A percentile compares a stretch with the other conserved stretches of the same genome.
Evolutionary conservation across 805 yeast species (phyloP).

Genomic region (Blastobotrys attinorum): DNA sequence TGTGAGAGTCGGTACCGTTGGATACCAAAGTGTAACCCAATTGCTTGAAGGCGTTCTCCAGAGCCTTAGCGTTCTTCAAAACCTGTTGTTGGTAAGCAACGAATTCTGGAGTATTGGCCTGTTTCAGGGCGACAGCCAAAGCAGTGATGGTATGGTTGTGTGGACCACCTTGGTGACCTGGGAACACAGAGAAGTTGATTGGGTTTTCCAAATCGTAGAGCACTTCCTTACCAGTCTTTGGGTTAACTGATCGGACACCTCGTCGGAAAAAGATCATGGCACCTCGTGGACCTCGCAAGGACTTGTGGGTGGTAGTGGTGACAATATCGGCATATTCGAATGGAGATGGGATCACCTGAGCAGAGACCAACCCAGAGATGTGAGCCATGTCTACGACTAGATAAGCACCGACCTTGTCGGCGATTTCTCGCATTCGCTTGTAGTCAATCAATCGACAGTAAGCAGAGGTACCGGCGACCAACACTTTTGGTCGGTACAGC

Average conservation of each 20-base stretch:
- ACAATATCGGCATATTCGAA: constrained; percentile 96
- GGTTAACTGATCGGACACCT: constrained; percentile 79
- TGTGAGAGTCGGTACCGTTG: constrained; percentile 95
- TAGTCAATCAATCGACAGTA: constrained; percentile 95
- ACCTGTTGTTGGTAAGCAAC: constrained; percentile 85
- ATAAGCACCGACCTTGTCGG: constrained; percentile 96
- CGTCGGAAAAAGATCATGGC: constrained; percentile 98
- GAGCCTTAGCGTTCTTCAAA: constrained; percentile 74
- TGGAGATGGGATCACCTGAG: constrained; percentile 93
- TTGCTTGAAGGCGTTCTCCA: constrained; percentile 65
- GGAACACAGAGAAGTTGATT: constrained; percentile 97
- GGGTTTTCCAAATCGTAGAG: constrained; percentile 87
- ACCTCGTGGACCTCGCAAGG: constrained; percentile 99
- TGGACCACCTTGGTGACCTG: constrained; percentile 99
- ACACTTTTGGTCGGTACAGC: constrained; percentile 89
- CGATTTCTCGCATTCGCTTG: constrained; percentile 92
- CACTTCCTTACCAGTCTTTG: constrained; percentile 89
- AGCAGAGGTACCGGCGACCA: constrained; percentile 98
- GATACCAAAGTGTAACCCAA: constrained; percentile 79
- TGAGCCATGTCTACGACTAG: constrained; percentile 98
- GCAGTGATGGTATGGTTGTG: constrained; percentile 99
- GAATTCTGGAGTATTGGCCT: constrained; percentile 85
- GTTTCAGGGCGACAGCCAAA: constrained; percentile 92
- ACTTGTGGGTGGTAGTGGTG: constrained; percentile 98
- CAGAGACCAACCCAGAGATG: constrained; percentile 91